Evolutionary conservation across 805 yeast species (phyloP).

Genomic region (Metschnikowia lochheadii): DNA sequence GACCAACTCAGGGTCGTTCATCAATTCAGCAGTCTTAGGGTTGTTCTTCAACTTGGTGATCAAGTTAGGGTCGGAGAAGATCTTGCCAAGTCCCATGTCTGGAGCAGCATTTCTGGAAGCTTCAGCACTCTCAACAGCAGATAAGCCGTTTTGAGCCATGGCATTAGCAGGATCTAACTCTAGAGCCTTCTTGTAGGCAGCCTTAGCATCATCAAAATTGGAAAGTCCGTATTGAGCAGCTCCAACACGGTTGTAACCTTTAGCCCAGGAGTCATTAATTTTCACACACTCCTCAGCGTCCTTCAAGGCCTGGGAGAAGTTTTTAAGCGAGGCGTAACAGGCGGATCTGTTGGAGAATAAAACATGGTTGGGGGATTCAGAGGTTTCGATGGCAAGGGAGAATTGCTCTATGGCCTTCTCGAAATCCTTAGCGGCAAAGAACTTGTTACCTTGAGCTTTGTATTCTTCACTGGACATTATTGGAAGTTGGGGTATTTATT

Average conservation of each 20-base stretch:
- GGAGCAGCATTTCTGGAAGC: slow-evolving; percentile 51
- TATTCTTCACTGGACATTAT: slow-evolving; percentile 64
- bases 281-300: slow-evolving; percentile 85
- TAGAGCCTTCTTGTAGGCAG: slow-evolving; percentile 71
- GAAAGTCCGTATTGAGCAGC: slow-evolving; percentile 91
- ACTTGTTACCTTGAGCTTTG: slow-evolving; percentile 92
- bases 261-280: slow-evolving; percentile 87
- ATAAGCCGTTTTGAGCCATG: slow-evolving; percentile 81
- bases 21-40: slow-evolving; percentile 82
- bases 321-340: slow-evolving; percentile 71
- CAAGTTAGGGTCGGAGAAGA: slow-evolving; percentile 77
- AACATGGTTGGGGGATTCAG: slow-evolving; percentile 84
- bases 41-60: slow-evolving; percentile 70
- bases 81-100: slow-evolving; percentile 70
- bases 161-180: slow-evolving; percentile 77
- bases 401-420: slow-evolving; percentile 74
- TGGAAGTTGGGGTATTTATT: neutral
- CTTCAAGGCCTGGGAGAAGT: slow-evolving; percentile 67
- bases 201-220: slow-evolving; percentile 68
- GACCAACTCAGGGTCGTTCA: slow-evolving; percentile 85
- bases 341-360: slow-evolving; percentile 93
- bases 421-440: slow-evolving; percentile 84
- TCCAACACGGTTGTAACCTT: slow-evolving; percentile 90
- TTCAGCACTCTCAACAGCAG: slow-evolving; percentile 62
- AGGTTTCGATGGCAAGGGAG: slow-evolving; percentile 80